Conservation (phyloP, 371 early-diverging fungal genomes). For the Saksenaea vasiformis region DNA sequence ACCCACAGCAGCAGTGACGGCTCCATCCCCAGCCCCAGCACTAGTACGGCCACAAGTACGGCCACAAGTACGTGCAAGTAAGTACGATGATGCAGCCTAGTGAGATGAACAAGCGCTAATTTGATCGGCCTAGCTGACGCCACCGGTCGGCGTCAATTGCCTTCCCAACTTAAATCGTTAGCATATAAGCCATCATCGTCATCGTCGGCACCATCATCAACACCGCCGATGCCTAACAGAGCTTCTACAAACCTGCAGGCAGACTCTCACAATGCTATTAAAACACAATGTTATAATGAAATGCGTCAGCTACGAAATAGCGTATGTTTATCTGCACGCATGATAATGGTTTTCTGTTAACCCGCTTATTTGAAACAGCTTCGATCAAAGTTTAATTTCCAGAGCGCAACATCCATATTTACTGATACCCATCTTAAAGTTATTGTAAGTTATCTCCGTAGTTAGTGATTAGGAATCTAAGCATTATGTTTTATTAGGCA, state of each 20-base stretch:
- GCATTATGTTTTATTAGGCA: conserved; percentile 12
- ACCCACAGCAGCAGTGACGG: not conserved
- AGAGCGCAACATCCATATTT: conserved; percentile 5
- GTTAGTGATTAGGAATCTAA: not conserved
- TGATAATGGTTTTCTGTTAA: not conserved
- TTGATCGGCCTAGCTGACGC: not conserved
- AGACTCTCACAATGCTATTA: not conserved
- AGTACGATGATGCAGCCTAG: not conserved
- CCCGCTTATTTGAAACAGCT: not conserved
- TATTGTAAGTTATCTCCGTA: conserved; percentile 13
- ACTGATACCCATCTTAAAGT: conserved; percentile 19
- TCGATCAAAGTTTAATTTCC: conserved; percentile 9
- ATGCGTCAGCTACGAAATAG: conserved; percentile 2
- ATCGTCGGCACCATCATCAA: not conserved
- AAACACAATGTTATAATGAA: conserved; percentile 8
- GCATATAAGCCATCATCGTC: not conserved
- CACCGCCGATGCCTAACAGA: not conserved
- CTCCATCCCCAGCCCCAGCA: not conserved
- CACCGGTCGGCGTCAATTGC: not conserved
- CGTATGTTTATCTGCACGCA: not conserved
- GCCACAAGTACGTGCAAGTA: not conserved
- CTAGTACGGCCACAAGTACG: too few species aligned
- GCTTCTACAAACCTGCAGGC: not conserved
- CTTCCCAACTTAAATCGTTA: not conserved
- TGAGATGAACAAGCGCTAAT: not conserved